Evolutionary conservation across 306 rosid genomes (phyloP), one percentile per base, ranked within the genome.

Genomic region (Gynostemma pentaphyllum): DNA sequence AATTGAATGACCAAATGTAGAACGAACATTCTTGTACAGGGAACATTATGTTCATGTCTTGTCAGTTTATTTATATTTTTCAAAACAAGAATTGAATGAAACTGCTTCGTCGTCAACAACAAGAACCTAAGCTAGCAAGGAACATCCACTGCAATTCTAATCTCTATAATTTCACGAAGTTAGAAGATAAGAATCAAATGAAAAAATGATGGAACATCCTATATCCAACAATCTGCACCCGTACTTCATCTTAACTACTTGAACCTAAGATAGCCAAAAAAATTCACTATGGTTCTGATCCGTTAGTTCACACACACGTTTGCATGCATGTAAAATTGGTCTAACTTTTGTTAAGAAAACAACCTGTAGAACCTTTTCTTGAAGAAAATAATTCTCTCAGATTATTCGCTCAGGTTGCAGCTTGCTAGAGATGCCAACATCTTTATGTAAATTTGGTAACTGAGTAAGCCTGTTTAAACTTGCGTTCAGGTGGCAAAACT

Each of bases 401-500:
- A 18, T 23, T 19, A 2, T 59, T 22, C 47, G 19, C 26, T 16
- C 42, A 56, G 42, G 42, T 56, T 10, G 7, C 29, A 37, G 16
- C 64, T 59, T 39, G 7, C 49, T 39, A 18, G 36, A 22, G 22
- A 23, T 22, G 40, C 48, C 4, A 18, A 39, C 34, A 12, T 5
- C 14, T 59, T 23, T 19, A 5, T 19, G 18, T 36, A 19, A 10
- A 11, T 60, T 22, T 16, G 54, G 26, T 29, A 24, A 23, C 61
- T 16, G 42, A 12, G 32, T 18, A 19, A 14, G 29, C 37, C 12
- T 50, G 30, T 36, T 11, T 66, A 62, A 50, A 68, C 42, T 59
- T 47, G 39, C 52, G 23, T 57, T 68, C 68, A 92, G 98, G 70
- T 92, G 98, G 96, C 71, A 79, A 62, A 79, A 76, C 79, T 84